These are phyloP conservation scores for Talaromyces sp. DNA, from an alignment of 2,329 filamentous ascomycete genomes.

Conservation along the genomic window DNA sequence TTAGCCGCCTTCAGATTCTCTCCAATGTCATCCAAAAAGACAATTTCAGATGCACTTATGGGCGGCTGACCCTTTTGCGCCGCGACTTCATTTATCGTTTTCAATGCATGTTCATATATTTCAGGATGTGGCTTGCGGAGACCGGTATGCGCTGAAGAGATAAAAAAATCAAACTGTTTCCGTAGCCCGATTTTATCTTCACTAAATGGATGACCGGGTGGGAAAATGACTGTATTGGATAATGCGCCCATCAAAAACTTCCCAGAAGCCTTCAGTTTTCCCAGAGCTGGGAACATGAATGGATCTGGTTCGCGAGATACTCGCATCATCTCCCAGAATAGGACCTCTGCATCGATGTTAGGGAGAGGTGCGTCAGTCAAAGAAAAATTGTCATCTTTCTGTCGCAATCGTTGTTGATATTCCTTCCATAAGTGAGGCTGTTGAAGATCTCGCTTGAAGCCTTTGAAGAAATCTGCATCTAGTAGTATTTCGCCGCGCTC, in stretches of 20 bases:
- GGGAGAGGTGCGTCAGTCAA: constrained; percentile 57
- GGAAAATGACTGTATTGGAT: constrained; percentile 88
- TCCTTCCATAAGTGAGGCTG: constrained; percentile 64
- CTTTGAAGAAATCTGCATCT: constrained; percentile 69
- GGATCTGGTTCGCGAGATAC: constrained; percentile 69
- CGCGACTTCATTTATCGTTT: constrained; percentile 62
- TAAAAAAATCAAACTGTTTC: constrained; percentile 76
- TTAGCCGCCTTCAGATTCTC: constrained; percentile 82
- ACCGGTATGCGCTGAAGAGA: constrained; percentile 81
- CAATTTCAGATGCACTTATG: constrained; percentile 64
- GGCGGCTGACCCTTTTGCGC: constrained; percentile 52
- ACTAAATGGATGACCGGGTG: constrained; percentile 66
- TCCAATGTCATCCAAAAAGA: constrained; percentile 93
- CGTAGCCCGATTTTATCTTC: constrained; percentile 59
- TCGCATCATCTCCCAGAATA: constrained; percentile 93
- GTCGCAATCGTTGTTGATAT: constrained; percentile 46
- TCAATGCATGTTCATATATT: constrained; percentile 74
- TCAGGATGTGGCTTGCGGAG: constrained; percentile 79
- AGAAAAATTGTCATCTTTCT: constrained; percentile 23
- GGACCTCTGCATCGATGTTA: constrained; percentile 67
- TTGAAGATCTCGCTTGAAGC: constrained; percentile 72
- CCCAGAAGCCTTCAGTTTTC: constrained; percentile 62
- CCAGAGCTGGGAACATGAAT: constrained; percentile 81
- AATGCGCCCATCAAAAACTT: constrained; percentile 74
- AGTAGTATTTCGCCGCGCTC: constrained; percentile 79